A percentile compares a stretch with the other conserved stretches of the same genome.
Evolutionary conservation across 2,329 filamentous ascomycete genomes (phyloP).

Genomic region (Paecilomyces fulvus): DNA sequence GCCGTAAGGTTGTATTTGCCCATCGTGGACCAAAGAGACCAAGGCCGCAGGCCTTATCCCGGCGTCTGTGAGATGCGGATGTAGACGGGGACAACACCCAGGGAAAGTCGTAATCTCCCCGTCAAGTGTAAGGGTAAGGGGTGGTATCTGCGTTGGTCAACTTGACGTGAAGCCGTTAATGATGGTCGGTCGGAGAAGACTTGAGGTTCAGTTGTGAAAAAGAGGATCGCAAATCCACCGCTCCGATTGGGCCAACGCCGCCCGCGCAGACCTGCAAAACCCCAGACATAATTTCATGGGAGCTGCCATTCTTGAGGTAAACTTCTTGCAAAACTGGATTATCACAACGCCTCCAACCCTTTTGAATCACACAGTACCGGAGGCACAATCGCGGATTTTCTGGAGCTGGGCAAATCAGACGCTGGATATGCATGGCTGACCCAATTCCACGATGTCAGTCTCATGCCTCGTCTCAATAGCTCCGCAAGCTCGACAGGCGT

Average conservation of each 20-base stretch:
- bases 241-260: slow-evolving; percentile 28
- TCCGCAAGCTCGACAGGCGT: slow-evolving; percentile 43
- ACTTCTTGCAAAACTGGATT: slow-evolving; percentile 2
- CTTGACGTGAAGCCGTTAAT: not conserved
- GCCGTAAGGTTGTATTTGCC: slow-evolving; percentile 40
- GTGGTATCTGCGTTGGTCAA: not conserved
- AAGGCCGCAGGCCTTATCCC: not conserved
- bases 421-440: slow-evolving; percentile 25
- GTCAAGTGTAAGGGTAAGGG: not conserved
- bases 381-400: not conserved
- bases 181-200: not conserved
- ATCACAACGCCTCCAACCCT: not conserved
- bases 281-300: not conserved
- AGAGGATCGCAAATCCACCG: slow-evolving; percentile 24
- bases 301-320: slow-evolving; percentile 1
- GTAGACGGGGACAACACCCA: not conserved
- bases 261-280: slow-evolving; percentile 5
- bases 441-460: slow-evolving; percentile 51
- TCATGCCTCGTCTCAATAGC: slow-evolving; percentile 56
- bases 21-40: slow-evolving; percentile 22
- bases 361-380: not conserved
- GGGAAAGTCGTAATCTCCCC: not conserved
- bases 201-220: slow-evolving; percentile 17
- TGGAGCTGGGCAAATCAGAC: not conserved
- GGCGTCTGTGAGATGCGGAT: not conserved